A percentile compares a stretch with the other conserved stretches of the same genome.
Evolutionary conservation across 2,329 filamentous ascomycete species (phyloP).

Genomic region (Colletotrichum cuscutae): DNA sequence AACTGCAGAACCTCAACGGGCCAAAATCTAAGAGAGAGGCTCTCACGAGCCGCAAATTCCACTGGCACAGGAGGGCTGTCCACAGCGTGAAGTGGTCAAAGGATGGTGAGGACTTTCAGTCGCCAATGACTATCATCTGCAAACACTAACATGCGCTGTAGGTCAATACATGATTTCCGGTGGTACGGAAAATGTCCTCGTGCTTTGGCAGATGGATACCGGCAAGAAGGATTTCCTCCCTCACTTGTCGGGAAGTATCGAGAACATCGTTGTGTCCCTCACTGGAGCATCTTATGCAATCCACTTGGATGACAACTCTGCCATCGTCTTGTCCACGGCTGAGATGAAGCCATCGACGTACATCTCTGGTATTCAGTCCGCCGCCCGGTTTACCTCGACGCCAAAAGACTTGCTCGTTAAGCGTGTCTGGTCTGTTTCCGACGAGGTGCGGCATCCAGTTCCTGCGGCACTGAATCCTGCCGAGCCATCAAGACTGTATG

Average conservation of each 20-base stretch:
- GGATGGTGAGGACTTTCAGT: slow-evolving; percentile 72
- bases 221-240: slow-evolving; percentile 84
- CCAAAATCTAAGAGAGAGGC: slow-evolving; percentile 56
- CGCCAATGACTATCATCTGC: neutral
- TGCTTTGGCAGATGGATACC: slow-evolving; percentile 94
- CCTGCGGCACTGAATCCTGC: slow-evolving; percentile 72
- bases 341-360: slow-evolving; percentile 88
- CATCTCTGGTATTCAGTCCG: slow-evolving; percentile 82
- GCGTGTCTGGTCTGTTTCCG: slow-evolving; percentile 58
- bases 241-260: slow-evolving; percentile 87
- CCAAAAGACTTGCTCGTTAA: slow-evolving; percentile 64
- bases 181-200: slow-evolving; percentile 87
- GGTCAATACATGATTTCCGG: slow-evolving; percentile 95
- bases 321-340: slow-evolving; percentile 89
- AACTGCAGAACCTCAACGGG: slow-evolving; percentile 57
- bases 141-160: slow-evolving; percentile 52
- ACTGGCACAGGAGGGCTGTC: slow-evolving; percentile 92
- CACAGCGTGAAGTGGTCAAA: slow-evolving; percentile 89
- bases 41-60: slow-evolving; percentile 73
- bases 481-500: slow-evolving; percentile 70
- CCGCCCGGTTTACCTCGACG: slow-evolving; percentile 59
- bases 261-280: slow-evolving; percentile 85
- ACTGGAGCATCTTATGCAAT: slow-evolving; percentile 84
- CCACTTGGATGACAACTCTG: slow-evolving; percentile 90
- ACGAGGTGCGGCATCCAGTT: slow-evolving; percentile 59